Evolutionary conservation across 768 basidiomycete species (phyloP).

Genomic region (Termitomyces heimii): DNA sequence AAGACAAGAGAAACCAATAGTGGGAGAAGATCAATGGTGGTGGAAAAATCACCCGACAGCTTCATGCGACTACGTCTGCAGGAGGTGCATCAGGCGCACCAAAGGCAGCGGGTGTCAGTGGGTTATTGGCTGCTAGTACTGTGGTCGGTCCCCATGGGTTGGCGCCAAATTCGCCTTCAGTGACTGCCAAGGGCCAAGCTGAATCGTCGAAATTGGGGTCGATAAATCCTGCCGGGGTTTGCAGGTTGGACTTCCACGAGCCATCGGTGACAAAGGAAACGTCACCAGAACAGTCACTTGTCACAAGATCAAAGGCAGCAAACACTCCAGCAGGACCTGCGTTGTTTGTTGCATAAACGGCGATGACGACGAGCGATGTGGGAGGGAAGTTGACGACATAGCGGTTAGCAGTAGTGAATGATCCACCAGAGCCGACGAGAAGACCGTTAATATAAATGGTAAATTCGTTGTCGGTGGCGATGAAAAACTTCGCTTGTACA

Average conservation of each 20-base stretch:
- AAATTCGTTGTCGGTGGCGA: constrained; percentile 20
- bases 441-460: constrained; percentile 24
- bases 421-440: constrained; percentile 17
- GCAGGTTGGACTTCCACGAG: constrained; percentile 18
- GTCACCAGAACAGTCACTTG: constrained; percentile 10
- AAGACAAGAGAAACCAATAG: neutral
- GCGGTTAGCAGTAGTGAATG: constrained; percentile 9
- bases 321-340: constrained; percentile 15
- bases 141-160: constrained; percentile 3
- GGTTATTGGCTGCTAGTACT: constrained; percentile 4
- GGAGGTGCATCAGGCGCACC: constrained; percentile 11
- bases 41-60: neutral
- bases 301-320: constrained; percentile 14
- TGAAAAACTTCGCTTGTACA: constrained; percentile 17
- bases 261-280: constrained; percentile 14
- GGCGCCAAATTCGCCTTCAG: constrained; percentile 16
- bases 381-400: constrained; percentile 14
- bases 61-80: constrained; percentile 9
- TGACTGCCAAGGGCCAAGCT: constrained; percentile 16
- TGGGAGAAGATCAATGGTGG: neutral
- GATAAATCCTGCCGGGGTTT: constrained; percentile 12
- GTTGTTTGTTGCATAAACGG: constrained; percentile 10
- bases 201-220: constrained; percentile 13
- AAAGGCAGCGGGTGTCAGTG: constrained; percentile 1
- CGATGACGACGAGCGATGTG: constrained; percentile 14